Base-by-base conservation (phyloP, 2,329 filamentous ascomycete genomes). In the Nectriaceae sp. region DNA sequence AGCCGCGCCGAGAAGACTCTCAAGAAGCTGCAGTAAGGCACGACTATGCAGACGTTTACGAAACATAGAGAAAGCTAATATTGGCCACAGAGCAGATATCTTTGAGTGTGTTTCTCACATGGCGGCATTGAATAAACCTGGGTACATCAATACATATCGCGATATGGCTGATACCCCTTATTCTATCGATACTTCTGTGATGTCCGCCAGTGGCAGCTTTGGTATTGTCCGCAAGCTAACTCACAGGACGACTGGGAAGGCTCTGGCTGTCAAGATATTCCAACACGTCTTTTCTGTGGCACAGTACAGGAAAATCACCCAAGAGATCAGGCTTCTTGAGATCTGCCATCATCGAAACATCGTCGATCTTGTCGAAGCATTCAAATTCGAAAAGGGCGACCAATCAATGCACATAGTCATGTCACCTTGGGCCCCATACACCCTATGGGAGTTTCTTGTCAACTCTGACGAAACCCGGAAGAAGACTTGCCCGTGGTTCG, bases 401-500 rank as follows among this genome's bases (percentile, higher is more conserved):
- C 21, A 49, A 4, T 44, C 18, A 4, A 45, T 56, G 1, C 19
- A 42, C 16, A n/a, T 56, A 2, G 36, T 56, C 6, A 44, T 56
- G 42, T 11, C n/a, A 2, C 53, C 53, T 1, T 56, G 48, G 47
- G 51, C 53, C 3, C 51, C 51, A 2, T 50, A 41, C 8, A 56
- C 50, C 1, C 46, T 54, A 1, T n/a, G 19, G 4, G 2, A 44
- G 6, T 43, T 56, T 29, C 40, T 49, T 22, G 1, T 10, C 15
- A 36, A 18, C 20, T 2, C 16, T 10, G 41, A 47, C 15, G 11
- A 15, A 4, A 20, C 15, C 11, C 26, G 31, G 3, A 13, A n/a
- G 4, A 13, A 19, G 3, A 11, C 18, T 4, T 54, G 48, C 15
- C 52, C 52, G 8, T 47, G 39, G 52, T 42, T 54, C 33, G 16